Evolutionary conservation across 2,329 filamentous ascomycete species (phyloP), one percentile per base, ranked within the genome.

Genomic region (Aspergillus unguis): DNA sequence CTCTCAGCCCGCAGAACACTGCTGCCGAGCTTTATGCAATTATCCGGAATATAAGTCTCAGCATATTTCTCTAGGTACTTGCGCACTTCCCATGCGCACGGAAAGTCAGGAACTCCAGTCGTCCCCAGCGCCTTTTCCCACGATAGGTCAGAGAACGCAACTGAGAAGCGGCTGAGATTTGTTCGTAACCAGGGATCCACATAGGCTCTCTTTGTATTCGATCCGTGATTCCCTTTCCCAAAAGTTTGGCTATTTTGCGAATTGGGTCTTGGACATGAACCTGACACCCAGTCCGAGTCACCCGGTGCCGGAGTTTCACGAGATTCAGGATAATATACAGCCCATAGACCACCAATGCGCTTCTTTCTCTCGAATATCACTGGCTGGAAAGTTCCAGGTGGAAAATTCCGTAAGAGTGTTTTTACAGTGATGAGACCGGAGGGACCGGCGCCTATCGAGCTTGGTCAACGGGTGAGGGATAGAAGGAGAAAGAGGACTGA

Each of bases 261-360:
- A 27, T 27, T 8, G n/a, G 5, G 37, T 27, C 17, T 17, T 17
- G 29, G 11, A 5, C 10, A 9, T 25, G 41, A 31, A 31, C 6
- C 1, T 23, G 6, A 43, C 5, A 9, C 38, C 2, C 3, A 23
- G 33, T 36, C 33, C 33, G 5, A 5, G 10, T 10, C n/a, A 38
- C n/a, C 36, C 8, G 36, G n/a, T 38, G 36, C 5, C 25, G 10
- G 5, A 28, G 41, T 31, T 5, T n/a, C 6, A 17, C 17, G 17
- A 17, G n/a, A 31, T 9, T 17, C 17, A 17, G 85, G 77, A 9
- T 71, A 69, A n/a, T 70, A 66, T 1, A 75, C 72, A 3, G 86
- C 85, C 90, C 90, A 95, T n/a, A 94, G 80, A 0, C 90, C 90
- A 8, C 89, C 90, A 11, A 92, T 78, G 36, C 81, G 78, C 32